Evolutionary conservation across 345 rosid genomes (phyloP).

Genomic region (Eucalyptus leucophloia): DNA sequence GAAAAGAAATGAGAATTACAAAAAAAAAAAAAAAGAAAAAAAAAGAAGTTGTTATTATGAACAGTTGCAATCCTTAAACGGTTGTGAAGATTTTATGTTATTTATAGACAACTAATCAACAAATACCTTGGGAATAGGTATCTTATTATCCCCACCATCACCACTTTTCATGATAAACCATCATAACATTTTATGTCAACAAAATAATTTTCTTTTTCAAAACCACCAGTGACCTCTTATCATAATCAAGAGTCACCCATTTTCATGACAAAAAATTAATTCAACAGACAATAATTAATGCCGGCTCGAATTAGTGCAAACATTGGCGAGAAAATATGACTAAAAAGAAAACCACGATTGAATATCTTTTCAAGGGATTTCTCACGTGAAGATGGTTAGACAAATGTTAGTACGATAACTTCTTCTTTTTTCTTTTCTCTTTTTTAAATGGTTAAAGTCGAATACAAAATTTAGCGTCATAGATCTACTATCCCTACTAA

Average conservation of each 20-base stretch:
- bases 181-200: not conserved
- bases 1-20: not conserved
- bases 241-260: not conserved
- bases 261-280: not conserved
- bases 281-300: not conserved
- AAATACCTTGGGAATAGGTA: not conserved
- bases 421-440: too few relatives aligned
- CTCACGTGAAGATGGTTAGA: not conserved
- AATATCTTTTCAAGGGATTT: not conserved
- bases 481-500: too few relatives aligned
- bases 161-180: not conserved
- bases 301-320: not conserved
- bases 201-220: too few relatives aligned
- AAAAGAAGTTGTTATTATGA: not conserved
- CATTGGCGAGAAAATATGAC: not conserved
- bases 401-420: not conserved
- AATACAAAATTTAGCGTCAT: not conserved
- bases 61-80: not conserved
- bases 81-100: too few relatives aligned
- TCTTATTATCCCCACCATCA: not conserved
- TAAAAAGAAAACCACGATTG: not conserved
- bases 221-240: not conserved
- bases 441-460: not conserved
- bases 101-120: not conserved
- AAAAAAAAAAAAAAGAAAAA: too few relatives aligned